These are phyloP conservation scores for Uromyces viciae-fabae DNA, from an alignment of 1,284 basidiomycete species.

Conservation along the genomic window DNA sequence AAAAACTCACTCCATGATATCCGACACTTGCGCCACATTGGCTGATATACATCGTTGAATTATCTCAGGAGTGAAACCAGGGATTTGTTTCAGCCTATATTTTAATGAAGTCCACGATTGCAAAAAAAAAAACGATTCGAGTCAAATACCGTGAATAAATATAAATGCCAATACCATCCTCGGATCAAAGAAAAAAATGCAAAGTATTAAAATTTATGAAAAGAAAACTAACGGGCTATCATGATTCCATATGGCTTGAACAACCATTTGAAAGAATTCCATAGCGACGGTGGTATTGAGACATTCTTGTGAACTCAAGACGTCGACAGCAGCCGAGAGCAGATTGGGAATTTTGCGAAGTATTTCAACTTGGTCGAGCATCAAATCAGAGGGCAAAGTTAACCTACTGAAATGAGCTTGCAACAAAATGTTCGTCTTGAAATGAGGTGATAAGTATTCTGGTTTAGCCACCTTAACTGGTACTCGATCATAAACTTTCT, in stretches of 20 bases:
- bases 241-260: constrained; percentile 95
- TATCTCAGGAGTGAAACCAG: constrained; percentile 52
- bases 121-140: constrained; percentile 60
- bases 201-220: constrained; percentile 59
- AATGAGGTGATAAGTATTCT: constrained; percentile 89
- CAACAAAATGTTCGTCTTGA: constrained; percentile 94
- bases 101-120: too few relatives aligned
- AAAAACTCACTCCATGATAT: constrained; percentile 72
- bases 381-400: constrained; percentile 84
- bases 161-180: constrained; percentile 63
- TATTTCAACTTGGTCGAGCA: constrained; percentile 79
- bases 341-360: constrained; percentile 80
- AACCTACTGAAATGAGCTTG: constrained; percentile 96
- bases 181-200: constrained; percentile 57
- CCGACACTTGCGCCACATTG: constrained; percentile 80
- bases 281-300: constrained; percentile 91
- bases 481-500: constrained; percentile 88
- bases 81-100: constrained; percentile 42
- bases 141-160: constrained; percentile 63
- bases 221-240: constrained; percentile 56
- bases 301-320: constrained; percentile 95
- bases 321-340: constrained; percentile 77
- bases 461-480: constrained; percentile 73
- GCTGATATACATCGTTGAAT: constrained; percentile 79
- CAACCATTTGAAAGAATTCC: constrained; percentile 99